Conservation (phyloP, 2,329 filamentous ascomycete genomes). For the Calonectria pauciramosa region DNA sequence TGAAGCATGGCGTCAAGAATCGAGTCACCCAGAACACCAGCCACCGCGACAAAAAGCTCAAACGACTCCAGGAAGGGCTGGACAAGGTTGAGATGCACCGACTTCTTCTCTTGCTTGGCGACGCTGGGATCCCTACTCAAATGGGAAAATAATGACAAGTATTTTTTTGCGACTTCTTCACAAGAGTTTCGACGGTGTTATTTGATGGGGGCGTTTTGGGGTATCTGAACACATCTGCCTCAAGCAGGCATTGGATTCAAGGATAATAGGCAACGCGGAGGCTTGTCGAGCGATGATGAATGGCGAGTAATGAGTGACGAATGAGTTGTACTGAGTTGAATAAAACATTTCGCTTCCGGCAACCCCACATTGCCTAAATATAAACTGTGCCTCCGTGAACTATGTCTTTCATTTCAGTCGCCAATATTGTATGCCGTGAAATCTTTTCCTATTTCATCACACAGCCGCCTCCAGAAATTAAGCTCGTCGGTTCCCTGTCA, state of each 20-base stretch:
- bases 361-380: background rate
- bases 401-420: background rate
- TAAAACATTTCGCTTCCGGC: background rate
- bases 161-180: background rate
- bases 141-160: background rate
- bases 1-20: background rate
- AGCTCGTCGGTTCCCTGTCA: background rate
- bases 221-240: background rate
- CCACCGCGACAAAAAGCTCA: background rate
- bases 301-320: background rate
- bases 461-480: background rate
- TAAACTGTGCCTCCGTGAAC: background rate
- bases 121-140: background rate
- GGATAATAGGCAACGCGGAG: background rate
- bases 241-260: too few species aligned
- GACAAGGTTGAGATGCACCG: conserved; percentile 25
- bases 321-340: background rate
- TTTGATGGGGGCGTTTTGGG: background rate
- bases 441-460: background rate
- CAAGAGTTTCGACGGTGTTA: background rate
- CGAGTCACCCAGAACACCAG: background rate
- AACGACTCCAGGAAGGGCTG: conserved; percentile 20
- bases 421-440: background rate
- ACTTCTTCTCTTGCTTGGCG: conserved; percentile 3
- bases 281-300: background rate